phyloP scores from a whole-genome alignment of 176 grass and related monocot species.

The Lolium perenne region DNA sequence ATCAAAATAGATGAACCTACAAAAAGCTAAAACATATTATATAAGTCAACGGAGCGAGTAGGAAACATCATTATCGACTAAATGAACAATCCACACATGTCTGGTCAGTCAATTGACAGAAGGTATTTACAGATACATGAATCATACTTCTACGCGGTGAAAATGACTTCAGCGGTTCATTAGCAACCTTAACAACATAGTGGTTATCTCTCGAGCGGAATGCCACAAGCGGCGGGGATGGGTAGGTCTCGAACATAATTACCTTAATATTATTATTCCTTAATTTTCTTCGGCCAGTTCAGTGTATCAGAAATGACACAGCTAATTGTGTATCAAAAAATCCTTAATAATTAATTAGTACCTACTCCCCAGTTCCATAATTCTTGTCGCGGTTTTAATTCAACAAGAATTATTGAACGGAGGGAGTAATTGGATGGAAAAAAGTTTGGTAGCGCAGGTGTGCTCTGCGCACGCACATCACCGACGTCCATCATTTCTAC shows the following conservation, averaged over 20 bases:
- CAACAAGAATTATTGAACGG: too few species aligned
- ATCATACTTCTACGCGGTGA: neutral
- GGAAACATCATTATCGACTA: slow-evolving; percentile 5
- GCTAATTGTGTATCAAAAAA: neutral
- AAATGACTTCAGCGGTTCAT: neutral
- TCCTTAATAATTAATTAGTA: neutral
- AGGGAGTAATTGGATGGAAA: too few species aligned
- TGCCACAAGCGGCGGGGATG: too few species aligned
- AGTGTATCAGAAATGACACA: neutral
- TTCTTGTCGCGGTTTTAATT: too few species aligned
- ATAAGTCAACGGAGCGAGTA: too few species aligned
- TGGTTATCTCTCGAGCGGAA: neutral
- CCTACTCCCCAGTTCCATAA: too few species aligned
- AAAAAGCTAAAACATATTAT: too few species aligned
- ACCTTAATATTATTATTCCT: neutral
- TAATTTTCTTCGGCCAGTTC: neutral
- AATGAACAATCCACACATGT: neutral
- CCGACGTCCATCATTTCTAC: too few species aligned
- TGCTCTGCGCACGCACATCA: too few species aligned
- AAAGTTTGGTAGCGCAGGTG: too few species aligned
- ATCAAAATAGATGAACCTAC: too few species aligned
- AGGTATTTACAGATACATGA: neutral
- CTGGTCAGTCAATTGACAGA: neutral
- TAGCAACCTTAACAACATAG: neutral
- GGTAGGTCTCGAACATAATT: too few species aligned